A percentile compares a stretch with the other conserved stretches of the same genome.
phyloP scores from a whole-genome alignment of 805 yeast species.

The Limtongia smithiae region DNA sequence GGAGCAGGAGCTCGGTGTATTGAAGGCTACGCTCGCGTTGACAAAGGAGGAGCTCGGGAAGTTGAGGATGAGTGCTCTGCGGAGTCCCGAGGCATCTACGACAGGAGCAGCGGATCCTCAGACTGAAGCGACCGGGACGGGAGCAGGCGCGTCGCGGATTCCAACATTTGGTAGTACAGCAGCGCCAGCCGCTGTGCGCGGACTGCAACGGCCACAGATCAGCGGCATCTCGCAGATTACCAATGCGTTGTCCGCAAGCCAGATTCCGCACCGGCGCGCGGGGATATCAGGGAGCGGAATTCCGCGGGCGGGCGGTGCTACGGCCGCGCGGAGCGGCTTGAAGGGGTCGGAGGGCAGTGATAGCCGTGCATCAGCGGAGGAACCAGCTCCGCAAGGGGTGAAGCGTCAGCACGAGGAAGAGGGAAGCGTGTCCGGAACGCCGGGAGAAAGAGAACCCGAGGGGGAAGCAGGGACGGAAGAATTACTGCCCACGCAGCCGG shows the following conservation, averaged over 20 bases:
- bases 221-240: neutral
- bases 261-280: neutral
- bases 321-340: slow-evolving; percentile 1
- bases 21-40: no score
- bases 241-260: neutral
- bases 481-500: slow-evolving; percentile 7
- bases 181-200: neutral
- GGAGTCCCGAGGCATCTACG: no score
- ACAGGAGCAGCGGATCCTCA: no score
- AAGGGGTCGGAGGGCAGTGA: neutral
- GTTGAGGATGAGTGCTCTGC: no score
- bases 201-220: neutral
- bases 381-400: slow-evolving; percentile 5
- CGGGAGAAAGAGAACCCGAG: neutral
- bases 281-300: neutral
- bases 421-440: neutral
- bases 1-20: no score
- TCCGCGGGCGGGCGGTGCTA: slow-evolving; percentile 4
- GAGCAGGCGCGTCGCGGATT: no score
- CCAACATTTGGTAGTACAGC: no score
- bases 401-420: slow-evolving; percentile 15
- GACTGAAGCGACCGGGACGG: no score
- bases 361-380: slow-evolving; percentile 1
- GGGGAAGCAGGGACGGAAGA: slow-evolving; percentile 5
- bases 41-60: no score